These are phyloP conservation scores for Xylaria sp. DNA, from an alignment of 2,329 filamentous ascomycete species.

Conservation along the genomic window DNA sequence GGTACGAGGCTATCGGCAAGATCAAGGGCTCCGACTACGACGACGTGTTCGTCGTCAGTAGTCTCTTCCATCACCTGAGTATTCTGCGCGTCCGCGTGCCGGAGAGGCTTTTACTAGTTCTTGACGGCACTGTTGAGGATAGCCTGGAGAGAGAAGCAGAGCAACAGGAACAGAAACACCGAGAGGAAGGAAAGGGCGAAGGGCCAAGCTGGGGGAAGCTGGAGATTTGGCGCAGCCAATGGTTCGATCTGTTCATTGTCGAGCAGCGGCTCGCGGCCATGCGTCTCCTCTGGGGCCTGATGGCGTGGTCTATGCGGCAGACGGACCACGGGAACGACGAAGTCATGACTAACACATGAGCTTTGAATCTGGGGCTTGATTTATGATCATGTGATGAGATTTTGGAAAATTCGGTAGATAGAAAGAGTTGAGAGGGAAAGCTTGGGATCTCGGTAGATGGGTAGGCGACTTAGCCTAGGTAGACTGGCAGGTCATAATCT, in stretches of 20 bases:
- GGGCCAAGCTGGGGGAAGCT: slow-evolving; percentile 58
- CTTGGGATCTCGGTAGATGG: not conserved
- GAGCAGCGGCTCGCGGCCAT: slow-evolving; percentile 63
- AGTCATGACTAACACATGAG: slow-evolving; percentile 18
- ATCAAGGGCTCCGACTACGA: slow-evolving; percentile 55
- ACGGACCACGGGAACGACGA: slow-evolving; percentile 30
- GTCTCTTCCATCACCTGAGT: slow-evolving; percentile 66
- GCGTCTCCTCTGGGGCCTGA: slow-evolving; percentile 63
- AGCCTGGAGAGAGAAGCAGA: not conserved
- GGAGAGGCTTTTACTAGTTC: slow-evolving; percentile 54
- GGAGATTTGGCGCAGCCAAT: slow-evolving; percentile 62
- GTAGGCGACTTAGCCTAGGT: not conserved
- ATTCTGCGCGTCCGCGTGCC: slow-evolving; percentile 66
- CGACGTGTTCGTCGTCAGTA: slow-evolving; percentile 66
- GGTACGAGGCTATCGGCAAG: slow-evolving; percentile 63
- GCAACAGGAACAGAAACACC: not conserved
- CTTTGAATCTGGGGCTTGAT: not conserved
- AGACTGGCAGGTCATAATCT: not conserved
- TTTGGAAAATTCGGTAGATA: not conserved
- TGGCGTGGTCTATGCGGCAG: slow-evolving; percentile 65
- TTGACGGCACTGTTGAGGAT: slow-evolving; percentile 52
- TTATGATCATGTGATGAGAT: not conserved
- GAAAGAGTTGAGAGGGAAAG: not conserved
- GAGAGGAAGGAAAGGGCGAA: slow-evolving; percentile 29
- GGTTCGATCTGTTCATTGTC: slow-evolving; percentile 64